These are phyloP conservation scores for Geotrichum bryndzae DNA, from an alignment of 1,139 yeast species.

Conservation along the genomic window DNA sequence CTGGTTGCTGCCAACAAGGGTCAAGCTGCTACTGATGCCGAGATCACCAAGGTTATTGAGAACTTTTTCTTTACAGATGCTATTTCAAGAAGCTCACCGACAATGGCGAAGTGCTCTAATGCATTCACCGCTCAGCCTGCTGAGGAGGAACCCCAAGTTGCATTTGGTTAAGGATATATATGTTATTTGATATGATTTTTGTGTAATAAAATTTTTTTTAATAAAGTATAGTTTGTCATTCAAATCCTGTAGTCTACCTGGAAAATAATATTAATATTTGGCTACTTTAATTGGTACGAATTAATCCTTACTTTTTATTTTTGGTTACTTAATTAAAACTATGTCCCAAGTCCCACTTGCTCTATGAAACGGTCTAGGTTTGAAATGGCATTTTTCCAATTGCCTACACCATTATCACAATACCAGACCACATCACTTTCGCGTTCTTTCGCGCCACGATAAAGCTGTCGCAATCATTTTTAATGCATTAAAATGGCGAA, in stretches of 20 bases:
- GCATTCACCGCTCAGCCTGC: constrained; percentile 29
- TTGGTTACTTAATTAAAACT: no score
- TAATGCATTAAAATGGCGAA: neutral
- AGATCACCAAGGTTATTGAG: constrained; percentile 57
- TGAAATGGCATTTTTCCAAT: no score
- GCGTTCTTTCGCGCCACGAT: no score
- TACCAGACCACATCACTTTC: no score
- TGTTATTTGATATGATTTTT: neutral
- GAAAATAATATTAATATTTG: neutral
- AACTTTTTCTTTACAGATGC: constrained; percentile 88
- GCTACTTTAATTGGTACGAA: no score
- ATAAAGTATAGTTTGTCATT: neutral
- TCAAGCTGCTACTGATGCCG: constrained; percentile 44
- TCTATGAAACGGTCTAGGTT: no score
- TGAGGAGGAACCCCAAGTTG: constrained; percentile 16
- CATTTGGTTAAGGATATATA: constrained; percentile 18
- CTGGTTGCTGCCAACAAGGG: constrained; percentile 37
- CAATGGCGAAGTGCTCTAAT: constrained; percentile 72
- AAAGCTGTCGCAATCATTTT: no score
- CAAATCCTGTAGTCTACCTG: neutral
- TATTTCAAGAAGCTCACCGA: constrained; percentile 79
- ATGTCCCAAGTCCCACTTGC: no score
- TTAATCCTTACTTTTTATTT: no score
- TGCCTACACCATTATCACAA: no score
- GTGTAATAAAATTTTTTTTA: neutral